Percentiles rank a stretch among this genome's conserved stretches.
These are phyloP conservation scores for Dictyostelium citrinum DNA, from an alignment of 78 protist species.

Conservation along the genomic window DNA sequence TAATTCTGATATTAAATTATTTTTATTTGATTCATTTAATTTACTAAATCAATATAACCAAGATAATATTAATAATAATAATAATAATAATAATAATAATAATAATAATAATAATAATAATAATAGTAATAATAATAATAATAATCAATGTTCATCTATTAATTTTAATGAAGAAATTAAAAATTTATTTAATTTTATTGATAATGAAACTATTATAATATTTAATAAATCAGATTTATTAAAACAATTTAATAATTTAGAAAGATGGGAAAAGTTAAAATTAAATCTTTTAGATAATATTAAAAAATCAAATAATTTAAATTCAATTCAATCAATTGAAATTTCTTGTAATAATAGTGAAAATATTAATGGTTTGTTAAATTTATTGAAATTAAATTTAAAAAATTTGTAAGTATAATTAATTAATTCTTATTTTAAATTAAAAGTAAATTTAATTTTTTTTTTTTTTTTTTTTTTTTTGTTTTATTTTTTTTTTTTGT, in stretches of 20 bases:
- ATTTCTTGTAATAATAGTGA: slow-evolving; percentile 15
- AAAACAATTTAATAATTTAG: not conserved
- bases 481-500: not conserved
- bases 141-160: not conserved
- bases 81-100: no score
- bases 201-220: slow-evolving; percentile 33
- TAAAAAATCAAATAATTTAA: not conserved
- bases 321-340: slow-evolving; percentile 4
- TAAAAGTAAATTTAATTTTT: not conserved
- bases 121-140: not conserved
- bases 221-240: slow-evolving; percentile 56
- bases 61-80: not conserved
- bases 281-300: not conserved
- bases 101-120: no score
- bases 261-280: not conserved
- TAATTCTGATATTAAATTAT: slow-evolving; percentile 16
- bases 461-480: not conserved
- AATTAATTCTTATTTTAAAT: not conserved
- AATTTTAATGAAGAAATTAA: not conserved
- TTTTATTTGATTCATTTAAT: slow-evolving; percentile 4
- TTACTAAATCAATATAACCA: not conserved
- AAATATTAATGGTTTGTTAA: slow-evolving; percentile 12
- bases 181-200: slow-evolving; percentile 2
- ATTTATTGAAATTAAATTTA: not conserved
- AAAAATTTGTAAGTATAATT: slow-evolving; percentile 12